These are phyloP conservation scores for Penium margaritaceum DNA, from an alignment of 139 green algal genomes.

Conservation along the genomic window DNA sequence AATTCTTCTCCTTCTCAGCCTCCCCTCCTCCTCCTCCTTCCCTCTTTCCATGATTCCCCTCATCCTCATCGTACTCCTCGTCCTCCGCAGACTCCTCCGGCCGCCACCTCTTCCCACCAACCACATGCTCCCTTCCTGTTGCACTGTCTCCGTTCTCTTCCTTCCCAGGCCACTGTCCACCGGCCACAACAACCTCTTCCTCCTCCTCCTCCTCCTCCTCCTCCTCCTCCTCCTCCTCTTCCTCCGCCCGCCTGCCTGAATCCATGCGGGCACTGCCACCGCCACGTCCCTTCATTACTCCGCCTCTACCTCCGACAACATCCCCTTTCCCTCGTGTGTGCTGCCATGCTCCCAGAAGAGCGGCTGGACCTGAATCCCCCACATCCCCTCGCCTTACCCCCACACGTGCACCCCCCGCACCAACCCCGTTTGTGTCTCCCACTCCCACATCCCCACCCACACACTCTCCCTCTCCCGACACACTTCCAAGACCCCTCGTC, in stretches of 20 bases:
- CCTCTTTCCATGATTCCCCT: background rate
- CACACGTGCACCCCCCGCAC: background rate
- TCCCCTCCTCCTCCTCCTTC: too few relatives aligned
- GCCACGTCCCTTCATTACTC: conserved; percentile 6
- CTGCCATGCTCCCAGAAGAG: background rate
- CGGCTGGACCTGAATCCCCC: background rate
- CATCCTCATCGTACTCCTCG: conserved; percentile 1
- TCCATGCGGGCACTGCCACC: too few relatives aligned
- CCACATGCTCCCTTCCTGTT: background rate
- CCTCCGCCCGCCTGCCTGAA: background rate
- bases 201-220: background rate
- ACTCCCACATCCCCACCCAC: too few relatives aligned
- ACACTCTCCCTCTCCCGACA: too few relatives aligned
- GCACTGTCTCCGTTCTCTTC: background rate
- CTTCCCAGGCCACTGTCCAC: background rate
- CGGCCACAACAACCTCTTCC: background rate
- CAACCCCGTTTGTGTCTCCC: too few relatives aligned
- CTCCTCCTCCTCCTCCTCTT: background rate
- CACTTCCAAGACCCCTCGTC: too few relatives aligned
- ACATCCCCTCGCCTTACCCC: background rate
- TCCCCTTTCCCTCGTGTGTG: background rate
- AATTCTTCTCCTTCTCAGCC: too few relatives aligned
- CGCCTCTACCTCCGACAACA: background rate
- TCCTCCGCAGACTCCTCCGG: background rate
- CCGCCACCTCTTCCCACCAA: background rate